phyloP scores from a whole-genome alignment of 805 yeast species.

The Ascoidea tarda region DNA sequence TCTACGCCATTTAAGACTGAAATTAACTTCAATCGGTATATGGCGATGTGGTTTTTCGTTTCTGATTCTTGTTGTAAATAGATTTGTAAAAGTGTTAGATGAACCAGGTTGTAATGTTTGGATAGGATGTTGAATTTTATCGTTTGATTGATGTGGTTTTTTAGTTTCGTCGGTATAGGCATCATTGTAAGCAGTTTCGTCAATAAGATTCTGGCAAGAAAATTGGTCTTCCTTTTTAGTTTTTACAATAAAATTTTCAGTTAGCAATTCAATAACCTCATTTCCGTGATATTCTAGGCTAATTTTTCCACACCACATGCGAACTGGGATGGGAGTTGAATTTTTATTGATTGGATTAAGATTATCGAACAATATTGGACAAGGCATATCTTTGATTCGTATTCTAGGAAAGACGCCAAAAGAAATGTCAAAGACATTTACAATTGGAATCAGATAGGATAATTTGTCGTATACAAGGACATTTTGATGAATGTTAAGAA shows the following conservation, averaged over 20 bases:
- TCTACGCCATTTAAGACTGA: conserved; percentile 22
- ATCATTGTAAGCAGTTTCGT: conserved; percentile 1
- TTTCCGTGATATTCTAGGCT: conserved; percentile 17
- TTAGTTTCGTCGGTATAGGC: conserved; percentile 5
- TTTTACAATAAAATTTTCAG: conserved; percentile 14
- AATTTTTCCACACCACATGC: conserved; percentile 22
- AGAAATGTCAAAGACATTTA: conserved; percentile 17
- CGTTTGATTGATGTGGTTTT: conserved; percentile 11
- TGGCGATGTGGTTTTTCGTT: conserved; percentile 26
- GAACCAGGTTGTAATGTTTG: conserved; percentile 1
- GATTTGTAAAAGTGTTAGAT: conserved; percentile 8
- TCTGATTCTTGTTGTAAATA: conserved; percentile 22
- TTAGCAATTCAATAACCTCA: conserved; percentile 21
- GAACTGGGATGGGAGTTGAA: conserved; percentile 17
- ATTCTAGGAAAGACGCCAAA: conserved; percentile 20
- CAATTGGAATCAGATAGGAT: conserved; percentile 15
- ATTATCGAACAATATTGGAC: conserved; percentile 11
- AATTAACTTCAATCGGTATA: conserved; percentile 17
- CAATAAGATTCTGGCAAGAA: conserved; percentile 17
- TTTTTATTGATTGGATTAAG: conserved; percentile 1
- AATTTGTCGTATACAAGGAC: conserved; percentile 16
- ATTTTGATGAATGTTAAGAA: conserved; percentile 17
- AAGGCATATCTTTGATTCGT: conserved; percentile 16
- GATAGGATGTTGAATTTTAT: conserved; percentile 10
- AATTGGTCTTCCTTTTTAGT: conserved; percentile 21